Percentiles rank a stretch among this genome's conserved stretches.
These are phyloP conservation scores for Adansonia digitata DNA, from an alignment of 345 rosid species.

Conservation along the genomic window DNA sequence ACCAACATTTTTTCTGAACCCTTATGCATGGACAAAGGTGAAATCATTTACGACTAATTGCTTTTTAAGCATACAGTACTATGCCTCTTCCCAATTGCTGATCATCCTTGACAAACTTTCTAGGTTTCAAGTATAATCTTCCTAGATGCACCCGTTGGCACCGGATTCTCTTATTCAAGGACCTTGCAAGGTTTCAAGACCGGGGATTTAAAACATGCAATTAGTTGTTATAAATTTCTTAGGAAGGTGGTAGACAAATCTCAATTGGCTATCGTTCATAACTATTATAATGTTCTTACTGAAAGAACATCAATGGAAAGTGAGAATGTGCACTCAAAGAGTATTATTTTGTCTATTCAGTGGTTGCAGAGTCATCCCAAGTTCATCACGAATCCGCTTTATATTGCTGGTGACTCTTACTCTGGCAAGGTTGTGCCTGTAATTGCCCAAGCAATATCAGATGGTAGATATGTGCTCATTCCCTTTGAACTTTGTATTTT, in stretches of 20 bases:
- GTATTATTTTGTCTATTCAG: neutral
- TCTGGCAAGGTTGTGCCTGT: conserved; percentile 17
- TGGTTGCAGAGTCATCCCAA: conserved; percentile 18
- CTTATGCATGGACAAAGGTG: conserved; percentile 23
- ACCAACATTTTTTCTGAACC: conserved; percentile 14
- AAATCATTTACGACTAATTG: neutral
- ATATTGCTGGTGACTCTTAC: conserved; percentile 13
- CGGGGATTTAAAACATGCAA: conserved; percentile 1
- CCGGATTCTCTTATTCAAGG: conserved; percentile 22
- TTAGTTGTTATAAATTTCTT: neutral
- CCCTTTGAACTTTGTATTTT: neutral
- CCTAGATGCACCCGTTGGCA: conserved; percentile 15
- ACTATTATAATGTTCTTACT: neutral
- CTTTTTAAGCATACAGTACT: neutral
- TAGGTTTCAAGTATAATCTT: conserved; percentile 19
- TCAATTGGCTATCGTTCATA: neutral
- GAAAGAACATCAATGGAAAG: neutral
- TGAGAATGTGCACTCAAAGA: too few relatives aligned
- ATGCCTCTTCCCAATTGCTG: neutral
- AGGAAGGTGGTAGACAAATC: conserved; percentile 11
- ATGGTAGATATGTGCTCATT: neutral
- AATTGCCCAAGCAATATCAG: conserved; percentile 8
- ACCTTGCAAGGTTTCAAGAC: conserved; percentile 9
- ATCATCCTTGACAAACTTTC: neutral
- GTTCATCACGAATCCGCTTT: conserved; percentile 10